Base-by-base conservation (phyloP, 805 yeast genomes). In the Barnettozyma sucrosica region DNA sequence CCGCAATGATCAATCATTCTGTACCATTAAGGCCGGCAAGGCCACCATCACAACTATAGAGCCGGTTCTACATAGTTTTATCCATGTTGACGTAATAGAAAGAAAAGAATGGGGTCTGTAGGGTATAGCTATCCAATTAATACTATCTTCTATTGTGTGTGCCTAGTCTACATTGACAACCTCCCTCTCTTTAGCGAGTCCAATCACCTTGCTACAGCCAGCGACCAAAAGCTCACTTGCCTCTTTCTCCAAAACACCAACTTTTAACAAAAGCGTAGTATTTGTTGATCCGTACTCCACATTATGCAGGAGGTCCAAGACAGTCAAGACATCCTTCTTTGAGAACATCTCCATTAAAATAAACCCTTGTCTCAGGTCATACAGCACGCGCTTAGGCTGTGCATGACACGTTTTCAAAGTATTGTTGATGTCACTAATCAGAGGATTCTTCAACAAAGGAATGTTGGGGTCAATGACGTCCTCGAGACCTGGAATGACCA, bases 51-150 rank as follows among this genome's bases (percentile, higher is more conserved):
- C 25, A 13, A 34, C 21, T 21, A 42, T 32, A 32, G 36, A 34
- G 45, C 45, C 26, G 45, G 45, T 34, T 42, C 32, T 37, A 37
- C 41, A 37, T 37, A 37, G 41, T 24, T 39, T 20, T 11, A 36
- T 20, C 14, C 25, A 36, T 14, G 16, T 21, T 8, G 13, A 36
- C n/a, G 21, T 18, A 18, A 34, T 18, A 16, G 14, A 34, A 33
- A 33, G 6, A 8, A 6, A 8, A 5, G 5, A 5, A 8, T 23
- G 8, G 25, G 25, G 25, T 6, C n/a, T 23, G 25, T 8, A 23
- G 8, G 5, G 25, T 8, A 23, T 5, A 23, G 25, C 25, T 23
- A 23, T 23, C 25, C 25, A 6, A 23, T 23, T 23, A 23, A 6
- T 23, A 23, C n/a, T n/a, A n/a, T n/a, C n/a, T n/a, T 23, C 25